These are phyloP conservation scores for Cyclotella atomus DNA, from an alignment of 108 stramenopile genomes.

Conservation along the genomic window DNA sequence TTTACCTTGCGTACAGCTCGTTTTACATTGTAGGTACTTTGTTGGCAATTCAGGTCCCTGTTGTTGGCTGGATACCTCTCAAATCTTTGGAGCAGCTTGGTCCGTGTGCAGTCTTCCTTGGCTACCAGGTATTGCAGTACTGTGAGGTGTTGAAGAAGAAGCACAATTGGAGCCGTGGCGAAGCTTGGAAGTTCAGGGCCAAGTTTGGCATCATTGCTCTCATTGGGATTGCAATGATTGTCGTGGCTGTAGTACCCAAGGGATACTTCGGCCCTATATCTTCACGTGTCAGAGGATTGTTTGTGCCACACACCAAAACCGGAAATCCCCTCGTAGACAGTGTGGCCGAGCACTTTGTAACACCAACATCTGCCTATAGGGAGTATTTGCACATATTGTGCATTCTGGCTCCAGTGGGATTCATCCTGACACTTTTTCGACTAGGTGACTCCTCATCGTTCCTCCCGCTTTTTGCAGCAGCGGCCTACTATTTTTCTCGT, in stretches of 20 bases:
- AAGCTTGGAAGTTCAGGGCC: conserved; percentile 71
- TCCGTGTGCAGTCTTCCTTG: conserved; percentile 74
- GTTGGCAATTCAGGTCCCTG: conserved; percentile 92
- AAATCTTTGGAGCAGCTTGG: conserved; percentile 89
- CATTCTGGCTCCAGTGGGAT: conserved; percentile 93
- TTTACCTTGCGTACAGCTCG: conserved; percentile 89
- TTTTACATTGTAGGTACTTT: conserved; percentile 93
- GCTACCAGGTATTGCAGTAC: conserved; percentile 74
- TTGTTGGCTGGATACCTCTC: conserved; percentile 91
- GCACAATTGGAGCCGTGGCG: conserved; percentile 49
- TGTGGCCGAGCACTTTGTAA: conserved; percentile 98
- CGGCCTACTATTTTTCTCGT: conserved; percentile 95
- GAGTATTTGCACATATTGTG: conserved; percentile 97
- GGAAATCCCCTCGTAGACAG: conserved; percentile 93
- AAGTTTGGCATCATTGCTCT: conserved; percentile 53
- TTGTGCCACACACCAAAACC: conserved; percentile 92
- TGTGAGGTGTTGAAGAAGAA: conserved; percentile 65
- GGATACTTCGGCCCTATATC: conserved; percentile 95
- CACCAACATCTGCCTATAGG: conserved; percentile 91
- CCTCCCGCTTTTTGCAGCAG: conserved; percentile 87
- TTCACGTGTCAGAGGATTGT: conserved; percentile 85
- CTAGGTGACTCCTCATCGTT: conserved; percentile 87
- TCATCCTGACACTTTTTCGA: conserved; percentile 72
- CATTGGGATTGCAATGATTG: conserved; percentile 50
- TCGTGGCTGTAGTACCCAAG: conserved; percentile 70